Evolutionary conservation across 768 basidiomycete genomes (phyloP).

Genomic region (Terana coerulea): DNA sequence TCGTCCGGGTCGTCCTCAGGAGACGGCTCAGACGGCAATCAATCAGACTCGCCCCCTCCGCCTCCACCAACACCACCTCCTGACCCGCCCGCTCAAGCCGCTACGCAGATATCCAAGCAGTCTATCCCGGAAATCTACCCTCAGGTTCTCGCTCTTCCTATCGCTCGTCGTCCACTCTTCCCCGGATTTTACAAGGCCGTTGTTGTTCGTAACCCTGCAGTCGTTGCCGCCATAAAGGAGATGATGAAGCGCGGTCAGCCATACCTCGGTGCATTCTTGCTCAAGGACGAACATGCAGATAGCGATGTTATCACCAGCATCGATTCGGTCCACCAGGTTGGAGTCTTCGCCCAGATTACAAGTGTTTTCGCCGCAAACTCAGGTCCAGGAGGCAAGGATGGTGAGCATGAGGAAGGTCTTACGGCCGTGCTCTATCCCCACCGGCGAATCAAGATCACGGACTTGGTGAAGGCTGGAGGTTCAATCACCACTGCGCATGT

Average conservation of each 20-base stretch:
- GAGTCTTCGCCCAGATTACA: constrained; percentile 96
- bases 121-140: constrained; percentile 90
- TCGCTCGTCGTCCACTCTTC: constrained; percentile 92
- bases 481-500: constrained; percentile 29
- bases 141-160: constrained; percentile 91
- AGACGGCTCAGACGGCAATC: constrained; percentile 24
- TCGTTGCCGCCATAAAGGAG: constrained; percentile 92
- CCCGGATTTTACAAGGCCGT: constrained; percentile 99
- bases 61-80: constrained; percentile 38
- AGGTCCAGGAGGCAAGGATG: constrained; percentile 59
- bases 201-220: constrained; percentile 84
- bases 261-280: constrained; percentile 93
- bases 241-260: constrained; percentile 97
- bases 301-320: constrained; percentile 89
- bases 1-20: constrained; percentile 40
- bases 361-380: constrained; percentile 73
- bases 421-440: constrained; percentile 95
- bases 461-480: constrained; percentile 70
- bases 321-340: constrained; percentile 86
- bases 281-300: constrained; percentile 92
- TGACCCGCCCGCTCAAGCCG: constrained; percentile 33
- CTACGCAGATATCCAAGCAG: constrained; percentile 72
- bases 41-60: constrained; percentile 34
- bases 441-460: constrained; percentile 82
- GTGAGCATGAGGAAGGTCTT: constrained; percentile 81